Evolutionary conservation across 2,329 filamentous ascomycete species (phyloP).

Genomic region (Stagonosporopsis cucurbitacearum): DNA sequence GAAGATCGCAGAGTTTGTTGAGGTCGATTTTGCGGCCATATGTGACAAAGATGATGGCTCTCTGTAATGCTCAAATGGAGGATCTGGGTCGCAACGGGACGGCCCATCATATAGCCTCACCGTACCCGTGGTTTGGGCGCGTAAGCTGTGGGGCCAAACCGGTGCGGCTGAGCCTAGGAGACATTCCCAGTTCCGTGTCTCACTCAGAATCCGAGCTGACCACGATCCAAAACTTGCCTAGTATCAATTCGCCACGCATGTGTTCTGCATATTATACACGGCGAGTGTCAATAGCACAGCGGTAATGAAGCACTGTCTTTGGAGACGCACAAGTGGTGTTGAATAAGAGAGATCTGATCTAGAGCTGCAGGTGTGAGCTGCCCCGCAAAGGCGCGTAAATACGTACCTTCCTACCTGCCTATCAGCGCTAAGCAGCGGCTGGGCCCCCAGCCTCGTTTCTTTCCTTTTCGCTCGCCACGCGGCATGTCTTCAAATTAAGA

Average conservation of each 20-base stretch:
- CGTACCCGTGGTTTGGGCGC: not conserved
- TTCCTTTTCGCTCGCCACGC: too few species aligned
- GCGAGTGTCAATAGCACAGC: not conserved
- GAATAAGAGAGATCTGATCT: not conserved
- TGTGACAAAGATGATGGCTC: not conserved
- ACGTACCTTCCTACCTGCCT: too few species aligned
- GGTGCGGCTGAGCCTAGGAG: slow-evolving; percentile 6
- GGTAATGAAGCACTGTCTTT: not conserved
- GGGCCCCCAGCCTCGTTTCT: not conserved
- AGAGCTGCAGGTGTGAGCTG: not conserved
- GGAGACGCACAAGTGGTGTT: not conserved
- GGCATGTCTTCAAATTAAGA: too few species aligned
- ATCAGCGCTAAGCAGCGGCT: not conserved
- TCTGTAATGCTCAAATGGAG: not conserved
- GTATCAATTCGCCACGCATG: not conserved
- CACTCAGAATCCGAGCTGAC: not conserved
- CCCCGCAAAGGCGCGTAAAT: slow-evolving; percentile 5
- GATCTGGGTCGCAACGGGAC: slow-evolving; percentile 1
- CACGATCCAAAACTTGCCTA: not conserved
- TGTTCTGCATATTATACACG: not conserved
- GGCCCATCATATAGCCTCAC: slow-evolving; percentile 13
- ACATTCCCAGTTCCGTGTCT: slow-evolving; percentile 4
- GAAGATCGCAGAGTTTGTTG: not conserved
- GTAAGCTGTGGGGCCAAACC: slow-evolving; percentile 13
- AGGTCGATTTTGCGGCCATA: not conserved